Conservation (phyloP, 2,329 filamentous ascomycete genomes). For the Phaeosphaeriaceae sp. region DNA sequence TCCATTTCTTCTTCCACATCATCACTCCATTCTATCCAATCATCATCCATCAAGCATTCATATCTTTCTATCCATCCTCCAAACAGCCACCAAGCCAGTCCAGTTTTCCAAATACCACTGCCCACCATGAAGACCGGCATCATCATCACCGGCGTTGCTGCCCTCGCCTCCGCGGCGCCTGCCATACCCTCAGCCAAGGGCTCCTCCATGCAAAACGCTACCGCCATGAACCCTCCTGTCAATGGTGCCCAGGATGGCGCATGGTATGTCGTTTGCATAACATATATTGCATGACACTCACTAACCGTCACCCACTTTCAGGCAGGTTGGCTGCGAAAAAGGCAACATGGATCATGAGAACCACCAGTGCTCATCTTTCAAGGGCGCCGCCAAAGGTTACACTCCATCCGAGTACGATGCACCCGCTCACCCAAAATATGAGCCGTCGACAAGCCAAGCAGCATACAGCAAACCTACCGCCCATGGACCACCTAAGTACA, state of each 20-base stretch:
- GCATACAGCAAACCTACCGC: background rate
- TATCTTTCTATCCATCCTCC: slow-evolving; percentile 5
- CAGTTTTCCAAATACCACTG: background rate
- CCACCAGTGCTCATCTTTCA: slow-evolving; percentile 2
- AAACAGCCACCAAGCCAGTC: background rate
- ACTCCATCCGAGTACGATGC: background rate
- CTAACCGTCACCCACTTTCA: no score
- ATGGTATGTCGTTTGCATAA: background rate
- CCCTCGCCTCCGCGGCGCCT: slow-evolving; percentile 10
- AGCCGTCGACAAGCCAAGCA: background rate
- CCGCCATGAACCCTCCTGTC: slow-evolving; percentile 1
- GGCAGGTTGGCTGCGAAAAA: no score
- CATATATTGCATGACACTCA: no score
- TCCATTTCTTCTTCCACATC: slow-evolving; percentile 14
- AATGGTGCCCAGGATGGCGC: slow-evolving; percentile 6
- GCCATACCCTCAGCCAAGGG: slow-evolving; percentile 1
- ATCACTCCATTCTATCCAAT: slow-evolving; percentile 13
- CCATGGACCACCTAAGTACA: background rate
- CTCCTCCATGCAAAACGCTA: background rate
- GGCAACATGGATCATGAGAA: background rate
- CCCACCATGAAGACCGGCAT: slow-evolving; percentile 12
- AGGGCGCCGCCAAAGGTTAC: background rate
- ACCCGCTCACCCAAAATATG: background rate
- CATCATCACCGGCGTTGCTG: slow-evolving; percentile 17
- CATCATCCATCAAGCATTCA: slow-evolving; percentile 15